A percentile compares a stretch with the other conserved stretches of the same genome.
Evolutionary conservation across 257 asterid genomes (phyloP).

Genomic region (Nyctanthes arbortristis): DNA sequence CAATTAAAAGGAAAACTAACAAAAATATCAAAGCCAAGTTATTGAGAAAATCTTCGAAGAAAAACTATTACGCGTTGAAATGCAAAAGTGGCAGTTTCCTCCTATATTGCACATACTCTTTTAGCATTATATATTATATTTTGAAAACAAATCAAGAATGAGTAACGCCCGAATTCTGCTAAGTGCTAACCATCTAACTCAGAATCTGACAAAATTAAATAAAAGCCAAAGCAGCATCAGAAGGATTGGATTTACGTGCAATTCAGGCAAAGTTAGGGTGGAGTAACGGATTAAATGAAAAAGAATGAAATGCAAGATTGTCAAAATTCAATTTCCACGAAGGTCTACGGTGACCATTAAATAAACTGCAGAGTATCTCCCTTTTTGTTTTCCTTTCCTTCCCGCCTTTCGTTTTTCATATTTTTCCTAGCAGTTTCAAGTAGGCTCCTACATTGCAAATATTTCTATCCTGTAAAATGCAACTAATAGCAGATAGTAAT

Average conservation of each 20-base stretch:
- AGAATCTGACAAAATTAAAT: neutral
- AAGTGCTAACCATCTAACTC: neutral
- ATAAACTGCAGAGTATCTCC: no score
- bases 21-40: neutral
- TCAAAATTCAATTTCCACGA: neutral
- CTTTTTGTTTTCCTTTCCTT: no score
- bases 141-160: neutral
- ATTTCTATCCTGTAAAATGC: neutral
- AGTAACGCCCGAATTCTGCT: neutral
- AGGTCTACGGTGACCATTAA: neutral
- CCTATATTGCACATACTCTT: neutral
- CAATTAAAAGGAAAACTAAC: neutral
- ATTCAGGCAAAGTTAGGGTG: neutral
- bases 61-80: neutral
- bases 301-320: neutral
- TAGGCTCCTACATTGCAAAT: no score
- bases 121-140: neutral
- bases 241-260: neutral
- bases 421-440: no score
- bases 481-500: neutral
- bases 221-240: neutral
- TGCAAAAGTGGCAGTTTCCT: neutral
- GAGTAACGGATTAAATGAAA: neutral
- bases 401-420: no score
- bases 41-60: neutral